These are phyloP conservation scores for Suillus spraguei DNA, from an alignment of 768 basidiomycete genomes.

Conservation along the genomic window DNA sequence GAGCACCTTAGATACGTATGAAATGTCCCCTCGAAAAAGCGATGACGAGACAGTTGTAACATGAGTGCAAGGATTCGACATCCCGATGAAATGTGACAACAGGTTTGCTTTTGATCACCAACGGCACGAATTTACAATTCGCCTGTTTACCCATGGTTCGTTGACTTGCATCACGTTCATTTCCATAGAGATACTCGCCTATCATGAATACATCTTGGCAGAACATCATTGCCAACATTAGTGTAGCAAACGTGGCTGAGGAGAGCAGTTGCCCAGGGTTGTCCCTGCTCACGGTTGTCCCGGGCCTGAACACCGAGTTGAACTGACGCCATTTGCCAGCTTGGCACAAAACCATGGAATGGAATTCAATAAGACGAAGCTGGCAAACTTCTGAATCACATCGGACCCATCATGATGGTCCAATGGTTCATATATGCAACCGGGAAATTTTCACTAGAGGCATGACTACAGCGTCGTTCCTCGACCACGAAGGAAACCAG, in stretches of 20 bases:
- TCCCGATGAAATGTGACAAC: neutral
- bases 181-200: neutral
- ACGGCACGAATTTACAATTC: neutral
- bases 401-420: neutral
- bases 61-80: neutral
- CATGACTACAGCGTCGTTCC: neutral
- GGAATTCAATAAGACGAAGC: neutral
- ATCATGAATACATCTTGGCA: neutral
- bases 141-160: neutral
- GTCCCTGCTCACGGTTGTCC: neutral
- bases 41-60: neutral
- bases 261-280: no score
- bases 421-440: neutral
- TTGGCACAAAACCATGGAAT: neutral
- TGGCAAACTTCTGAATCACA: neutral
- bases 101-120: neutral
- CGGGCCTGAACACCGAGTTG: neutral
- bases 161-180: neutral
- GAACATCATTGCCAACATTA: neutral
- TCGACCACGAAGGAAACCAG: neutral
- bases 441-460: neutral
- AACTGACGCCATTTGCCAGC: neutral
- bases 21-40: neutral
- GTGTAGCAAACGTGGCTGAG: neutral
- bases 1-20: neutral